These are phyloP conservation scores for Colletotrichum tabaci DNA, from an alignment of 2,329 filamentous ascomycete species.

Conservation along the genomic window DNA sequence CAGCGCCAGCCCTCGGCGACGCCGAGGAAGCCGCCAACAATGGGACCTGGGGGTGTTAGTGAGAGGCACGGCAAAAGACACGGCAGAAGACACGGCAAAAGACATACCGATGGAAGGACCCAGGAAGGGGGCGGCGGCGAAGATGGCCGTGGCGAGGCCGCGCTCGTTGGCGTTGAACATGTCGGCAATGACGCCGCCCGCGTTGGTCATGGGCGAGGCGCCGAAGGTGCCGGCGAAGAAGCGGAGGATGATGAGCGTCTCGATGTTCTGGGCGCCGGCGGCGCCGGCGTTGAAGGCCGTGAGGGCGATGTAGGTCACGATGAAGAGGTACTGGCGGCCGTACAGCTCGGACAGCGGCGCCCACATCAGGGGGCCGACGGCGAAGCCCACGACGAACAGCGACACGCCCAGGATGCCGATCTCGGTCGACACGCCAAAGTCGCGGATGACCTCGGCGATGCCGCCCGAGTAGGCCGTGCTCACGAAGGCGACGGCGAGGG, in stretches of 20 bases:
- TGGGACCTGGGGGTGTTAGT: slow-evolving; percentile 78
- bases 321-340: slow-evolving; percentile 72
- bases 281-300: slow-evolving; percentile 74
- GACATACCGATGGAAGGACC: slow-evolving; percentile 73
- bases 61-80: slow-evolving; percentile 74
- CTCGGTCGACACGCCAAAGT: slow-evolving; percentile 64
- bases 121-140: slow-evolving; percentile 76
- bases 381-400: slow-evolving; percentile 64
- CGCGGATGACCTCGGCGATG: slow-evolving; percentile 62
- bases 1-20: slow-evolving; percentile 77
- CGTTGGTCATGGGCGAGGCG: slow-evolving; percentile 73
- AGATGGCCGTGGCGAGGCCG: slow-evolving; percentile 73
- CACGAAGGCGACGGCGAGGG: slow-evolving; percentile 75
- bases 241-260: slow-evolving; percentile 71
- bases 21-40: slow-evolving; percentile 77
- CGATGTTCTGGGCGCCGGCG: slow-evolving; percentile 70
- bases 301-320: slow-evolving; percentile 69
- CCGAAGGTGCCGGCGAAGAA: slow-evolving; percentile 77
- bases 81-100: slow-evolving; percentile 61
- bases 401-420: slow-evolving; percentile 63
- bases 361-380: slow-evolving; percentile 75
- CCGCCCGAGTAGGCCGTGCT: slow-evolving; percentile 74
- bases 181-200: slow-evolving; percentile 74
- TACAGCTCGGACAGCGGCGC: slow-evolving; percentile 75
- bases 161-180: slow-evolving; percentile 68